phyloP scores from a whole-genome alignment of 1,284 basidiomycete genomes.

The Ganoderma meredithae region DNA sequence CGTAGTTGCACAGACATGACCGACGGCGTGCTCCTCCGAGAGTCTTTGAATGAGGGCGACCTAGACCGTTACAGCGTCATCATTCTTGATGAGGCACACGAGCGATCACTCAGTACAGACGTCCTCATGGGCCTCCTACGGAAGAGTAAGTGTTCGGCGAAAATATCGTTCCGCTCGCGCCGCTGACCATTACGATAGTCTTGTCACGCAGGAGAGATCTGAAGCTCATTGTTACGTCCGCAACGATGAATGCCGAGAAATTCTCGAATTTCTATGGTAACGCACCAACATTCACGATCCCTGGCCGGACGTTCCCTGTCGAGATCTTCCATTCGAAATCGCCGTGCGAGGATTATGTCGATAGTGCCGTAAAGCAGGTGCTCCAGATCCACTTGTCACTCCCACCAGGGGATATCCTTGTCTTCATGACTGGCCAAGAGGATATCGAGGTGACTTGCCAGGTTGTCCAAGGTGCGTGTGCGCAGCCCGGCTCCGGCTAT shows the following conservation, averaged over 20 bases:
- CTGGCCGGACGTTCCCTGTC: slow-evolving; percentile 98
- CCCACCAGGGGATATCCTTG: slow-evolving; percentile 95
- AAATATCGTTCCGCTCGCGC: background rate
- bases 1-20: slow-evolving; percentile 81
- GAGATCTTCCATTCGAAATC: slow-evolving; percentile 96
- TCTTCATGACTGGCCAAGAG: slow-evolving; percentile 99
- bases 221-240: slow-evolving; percentile 97
- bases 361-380: slow-evolving; percentile 97
- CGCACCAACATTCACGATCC: slow-evolving; percentile 96
- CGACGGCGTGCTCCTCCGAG: slow-evolving; percentile 94
- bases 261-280: slow-evolving; percentile 96
- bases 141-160: slow-evolving; percentile 72
- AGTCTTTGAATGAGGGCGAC: slow-evolving; percentile 96
- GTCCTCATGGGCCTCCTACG: slow-evolving; percentile 95
- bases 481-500: background rate
- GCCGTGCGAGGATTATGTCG: slow-evolving; percentile 99
- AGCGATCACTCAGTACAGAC: slow-evolving; percentile 94
- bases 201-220: slow-evolving; percentile 90
- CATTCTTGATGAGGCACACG: slow-evolving; percentile 97
- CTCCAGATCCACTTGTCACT: slow-evolving; percentile 95
- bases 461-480: slow-evolving; percentile 76
- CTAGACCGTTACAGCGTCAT: slow-evolving; percentile 95
- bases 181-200: slow-evolving; percentile 58
- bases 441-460: slow-evolving; percentile 97
- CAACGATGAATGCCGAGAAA: slow-evolving; percentile 99